Conservation (phyloP, 805 yeast species). For the Torulaspora maleeae region DNA sequence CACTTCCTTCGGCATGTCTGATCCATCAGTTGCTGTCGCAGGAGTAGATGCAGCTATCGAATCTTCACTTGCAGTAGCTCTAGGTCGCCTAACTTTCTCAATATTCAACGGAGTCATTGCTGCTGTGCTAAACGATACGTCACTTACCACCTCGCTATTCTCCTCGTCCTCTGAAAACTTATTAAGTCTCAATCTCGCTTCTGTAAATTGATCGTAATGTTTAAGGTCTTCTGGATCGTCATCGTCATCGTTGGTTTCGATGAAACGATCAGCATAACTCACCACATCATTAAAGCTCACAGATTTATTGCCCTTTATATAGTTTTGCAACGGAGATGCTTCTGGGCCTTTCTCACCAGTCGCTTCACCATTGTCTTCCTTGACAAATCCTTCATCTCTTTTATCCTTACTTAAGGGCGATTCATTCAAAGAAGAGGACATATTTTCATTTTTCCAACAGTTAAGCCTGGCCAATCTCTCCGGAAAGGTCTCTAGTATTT, state of each 20-base stretch:
- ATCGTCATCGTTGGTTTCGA: slow-evolving; percentile 23
- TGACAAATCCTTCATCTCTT: slow-evolving; percentile 10
- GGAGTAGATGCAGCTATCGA: neutral
- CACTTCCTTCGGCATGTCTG: neutral
- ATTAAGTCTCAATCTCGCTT: slow-evolving; percentile 32
- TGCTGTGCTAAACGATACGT: slow-evolving; percentile 33
- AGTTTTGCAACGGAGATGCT: slow-evolving; percentile 7
- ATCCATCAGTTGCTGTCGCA: neutral
- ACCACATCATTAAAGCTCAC: slow-evolving; percentile 35
- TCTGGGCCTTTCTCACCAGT: slow-evolving; percentile 8
- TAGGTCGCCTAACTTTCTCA: slow-evolving; percentile 21
- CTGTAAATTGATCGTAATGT: slow-evolving; percentile 36
- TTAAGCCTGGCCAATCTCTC: slow-evolving; percentile 89
- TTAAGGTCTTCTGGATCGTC: slow-evolving; percentile 25
- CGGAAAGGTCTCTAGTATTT: slow-evolving; percentile 82
- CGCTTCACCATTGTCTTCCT: slow-evolving; percentile 4
- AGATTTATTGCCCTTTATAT: slow-evolving; percentile 27
- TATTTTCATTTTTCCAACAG: slow-evolving; percentile 84
- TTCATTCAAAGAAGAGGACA: slow-evolving; percentile 21
- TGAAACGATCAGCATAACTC: slow-evolving; percentile 33
- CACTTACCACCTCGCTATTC: slow-evolving; percentile 32
- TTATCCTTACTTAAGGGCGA: slow-evolving; percentile 5
- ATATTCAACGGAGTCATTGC: slow-evolving; percentile 28
- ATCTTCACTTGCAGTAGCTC: slow-evolving; percentile 17
- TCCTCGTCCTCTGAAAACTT: slow-evolving; percentile 25